phyloP scores from a whole-genome alignment of 129 eudicot genomes.

The Erigeron canadensis region DNA sequence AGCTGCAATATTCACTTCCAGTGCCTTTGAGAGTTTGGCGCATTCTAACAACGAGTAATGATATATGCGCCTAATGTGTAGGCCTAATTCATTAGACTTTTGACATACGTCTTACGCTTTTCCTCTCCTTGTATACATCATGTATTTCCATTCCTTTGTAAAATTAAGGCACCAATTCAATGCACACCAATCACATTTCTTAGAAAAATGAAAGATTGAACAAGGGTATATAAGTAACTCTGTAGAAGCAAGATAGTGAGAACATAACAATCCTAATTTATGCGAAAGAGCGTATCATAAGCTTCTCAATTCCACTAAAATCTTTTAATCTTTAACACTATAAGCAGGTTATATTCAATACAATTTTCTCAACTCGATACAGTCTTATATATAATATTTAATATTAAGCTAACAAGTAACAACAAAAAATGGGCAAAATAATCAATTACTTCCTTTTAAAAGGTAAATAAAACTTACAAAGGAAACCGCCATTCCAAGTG shows the following conservation, averaged over 20 bases:
- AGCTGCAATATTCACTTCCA: background rate
- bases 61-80: no score
- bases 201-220: no score
- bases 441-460: no score
- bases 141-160: no score
- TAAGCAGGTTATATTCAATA: background rate
- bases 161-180: no score
- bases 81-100: no score
- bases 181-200: no score
- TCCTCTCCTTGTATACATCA: no score
- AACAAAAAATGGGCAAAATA: no score
- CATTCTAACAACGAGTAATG: background rate
- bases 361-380: no score
- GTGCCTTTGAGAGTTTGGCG: background rate
- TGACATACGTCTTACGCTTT: no score
- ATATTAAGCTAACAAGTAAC: background rate
- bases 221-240: no score
- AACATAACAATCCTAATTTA: background rate
- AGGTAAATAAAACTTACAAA: conserved; percentile 47
- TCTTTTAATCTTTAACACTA: background rate
- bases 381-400: background rate
- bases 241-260: background rate
- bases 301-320: background rate
- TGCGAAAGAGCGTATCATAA: background rate
- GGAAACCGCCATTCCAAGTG: conserved; percentile 69